These are phyloP conservation scores for Kuraishia cidri DNA, from an alignment of 805 yeast genomes.

Conservation along the genomic window DNA sequence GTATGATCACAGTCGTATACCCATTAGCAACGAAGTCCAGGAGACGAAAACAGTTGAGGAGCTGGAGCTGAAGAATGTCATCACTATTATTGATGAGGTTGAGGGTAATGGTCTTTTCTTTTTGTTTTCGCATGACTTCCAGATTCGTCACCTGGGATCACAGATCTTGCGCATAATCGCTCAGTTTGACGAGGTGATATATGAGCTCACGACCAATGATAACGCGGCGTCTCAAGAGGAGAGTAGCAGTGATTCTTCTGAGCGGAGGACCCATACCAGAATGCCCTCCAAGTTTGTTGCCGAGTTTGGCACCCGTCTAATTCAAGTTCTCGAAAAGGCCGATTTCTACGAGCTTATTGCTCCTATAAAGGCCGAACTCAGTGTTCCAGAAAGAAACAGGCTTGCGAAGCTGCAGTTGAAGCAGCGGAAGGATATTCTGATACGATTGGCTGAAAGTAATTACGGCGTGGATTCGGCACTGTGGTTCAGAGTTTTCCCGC, in stretches of 20 bases:
- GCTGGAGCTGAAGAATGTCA: constrained; percentile 67
- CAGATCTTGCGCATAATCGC: constrained; percentile 69
- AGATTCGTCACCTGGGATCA: constrained; percentile 67
- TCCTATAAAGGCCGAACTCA: constrained; percentile 38
- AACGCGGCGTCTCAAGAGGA: constrained; percentile 7
- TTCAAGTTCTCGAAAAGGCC: constrained; percentile 64
- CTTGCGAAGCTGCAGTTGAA: constrained; percentile 49
- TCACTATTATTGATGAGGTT: constrained; percentile 85
- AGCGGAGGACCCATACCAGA: constrained; percentile 18
- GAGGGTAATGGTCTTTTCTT: constrained; percentile 95
- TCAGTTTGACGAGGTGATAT: constrained; percentile 80
- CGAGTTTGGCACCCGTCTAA: constrained; percentile 66
- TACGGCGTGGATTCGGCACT: constrained; percentile 93
- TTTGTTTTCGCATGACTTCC: constrained; percentile 78
- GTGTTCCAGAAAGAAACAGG: constrained; percentile 73
- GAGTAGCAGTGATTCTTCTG: constrained; percentile 3
- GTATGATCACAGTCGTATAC: constrained; percentile 23
- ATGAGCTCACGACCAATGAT: constrained; percentile 25
- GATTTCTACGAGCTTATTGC: constrained; percentile 60
- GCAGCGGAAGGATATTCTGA: constrained; percentile 58
- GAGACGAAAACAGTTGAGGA: constrained; percentile 45
- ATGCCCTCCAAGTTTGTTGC: constrained; percentile 68
- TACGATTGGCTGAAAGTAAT: constrained; percentile 78
- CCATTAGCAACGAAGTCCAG: constrained; percentile 28
- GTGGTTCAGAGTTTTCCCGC: constrained; percentile 90